Evolutionary conservation across 2,329 filamentous ascomycete species (phyloP).

Genomic region (Ascochyta viciae-villosae): DNA sequence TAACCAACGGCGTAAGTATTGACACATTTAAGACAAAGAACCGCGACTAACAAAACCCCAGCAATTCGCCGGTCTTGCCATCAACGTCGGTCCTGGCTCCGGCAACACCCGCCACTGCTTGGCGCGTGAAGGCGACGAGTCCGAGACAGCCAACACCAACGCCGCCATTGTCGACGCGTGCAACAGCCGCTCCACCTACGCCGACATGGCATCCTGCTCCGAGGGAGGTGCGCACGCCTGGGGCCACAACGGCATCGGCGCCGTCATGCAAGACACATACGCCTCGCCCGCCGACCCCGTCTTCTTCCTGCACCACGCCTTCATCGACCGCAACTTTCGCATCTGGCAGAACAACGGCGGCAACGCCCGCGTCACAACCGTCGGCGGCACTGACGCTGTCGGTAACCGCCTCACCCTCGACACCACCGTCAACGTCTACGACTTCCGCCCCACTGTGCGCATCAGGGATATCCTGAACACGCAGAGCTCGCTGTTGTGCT

Average conservation of each 20-base stretch:
- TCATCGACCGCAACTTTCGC: conserved; percentile 59
- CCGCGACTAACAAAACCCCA: conserved; percentile 17
- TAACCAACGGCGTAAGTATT: conserved; percentile 44
- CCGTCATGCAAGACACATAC: conserved; percentile 44
- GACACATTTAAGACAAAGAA: background rate
- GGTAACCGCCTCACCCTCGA: conserved; percentile 37
- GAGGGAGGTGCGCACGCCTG: conserved; percentile 44
- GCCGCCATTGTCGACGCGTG: conserved; percentile 37
- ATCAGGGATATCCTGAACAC: conserved; percentile 44
- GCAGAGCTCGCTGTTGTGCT: conserved; percentile 34
- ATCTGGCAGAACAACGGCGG: conserved; percentile 55
- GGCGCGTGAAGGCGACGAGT: conserved; percentile 36
- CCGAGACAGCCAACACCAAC: conserved; percentile 38
- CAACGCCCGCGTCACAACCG: conserved; percentile 30
- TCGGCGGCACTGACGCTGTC: conserved; percentile 50
- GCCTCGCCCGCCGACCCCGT: conserved; percentile 46
- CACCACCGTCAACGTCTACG: conserved; percentile 37
- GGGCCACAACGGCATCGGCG: conserved; percentile 47
- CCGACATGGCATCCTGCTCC: conserved; percentile 39
- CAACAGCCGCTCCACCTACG: conserved; percentile 32
- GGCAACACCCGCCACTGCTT: conserved; percentile 41
- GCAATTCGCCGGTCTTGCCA: conserved; percentile 42
- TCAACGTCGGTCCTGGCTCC: conserved; percentile 41
- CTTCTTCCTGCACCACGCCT: conserved; percentile 60
- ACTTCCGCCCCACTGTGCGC: conserved; percentile 34